phyloP scores from a whole-genome alignment of 495 filamentous ascomycete species.

The Pyrenopolyporus hunteri region DNA sequence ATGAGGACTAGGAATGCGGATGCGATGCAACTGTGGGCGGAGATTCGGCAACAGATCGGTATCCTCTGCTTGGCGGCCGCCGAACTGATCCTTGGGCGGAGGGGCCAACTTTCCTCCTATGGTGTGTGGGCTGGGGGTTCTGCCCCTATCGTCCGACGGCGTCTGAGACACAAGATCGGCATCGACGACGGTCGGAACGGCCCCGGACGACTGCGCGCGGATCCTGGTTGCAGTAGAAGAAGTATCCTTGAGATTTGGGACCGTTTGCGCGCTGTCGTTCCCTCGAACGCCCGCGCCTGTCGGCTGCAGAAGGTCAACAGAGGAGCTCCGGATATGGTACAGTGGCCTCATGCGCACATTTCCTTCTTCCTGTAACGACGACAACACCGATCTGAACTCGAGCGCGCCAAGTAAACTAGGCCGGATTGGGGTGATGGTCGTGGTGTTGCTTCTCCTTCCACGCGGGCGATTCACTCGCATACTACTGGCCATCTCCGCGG shows the following conservation, averaged over 20 bases:
- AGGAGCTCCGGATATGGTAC: slow-evolving; percentile 68
- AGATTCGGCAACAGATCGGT: slow-evolving; percentile 15
- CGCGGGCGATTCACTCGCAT: slow-evolving; percentile 85
- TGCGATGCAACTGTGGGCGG: slow-evolving; percentile 28
- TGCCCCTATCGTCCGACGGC: slow-evolving; percentile 16
- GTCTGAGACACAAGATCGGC: slow-evolving; percentile 22
- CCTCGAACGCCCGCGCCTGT: neutral
- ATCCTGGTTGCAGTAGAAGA: slow-evolving; percentile 16
- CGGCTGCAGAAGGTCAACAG: slow-evolving; percentile 60
- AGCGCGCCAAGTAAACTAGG: slow-evolving; percentile 92
- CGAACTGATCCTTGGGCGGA: slow-evolving; percentile 29
- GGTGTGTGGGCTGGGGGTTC: slow-evolving; percentile 31
- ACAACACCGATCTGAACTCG: slow-evolving; percentile 90
- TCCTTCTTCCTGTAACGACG: slow-evolving; percentile 77
- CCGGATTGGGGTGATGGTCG: slow-evolving; percentile 79
- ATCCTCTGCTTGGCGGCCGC: slow-evolving; percentile 17
- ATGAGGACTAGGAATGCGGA: slow-evolving; percentile 53
- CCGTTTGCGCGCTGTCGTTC: slow-evolving; percentile 18
- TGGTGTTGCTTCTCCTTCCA: slow-evolving; percentile 69
- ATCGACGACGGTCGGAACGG: slow-evolving; percentile 29
- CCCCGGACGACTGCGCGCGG: slow-evolving; percentile 38
- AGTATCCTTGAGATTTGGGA: slow-evolving; percentile 16
- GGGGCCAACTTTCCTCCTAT: slow-evolving; percentile 45
- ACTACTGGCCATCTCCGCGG: slow-evolving; percentile 83
- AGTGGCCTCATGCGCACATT: slow-evolving; percentile 73